These are phyloP conservation scores for Penicillium olsonii DNA, from an alignment of 2,329 filamentous ascomycete genomes.

Conservation along the genomic window DNA sequence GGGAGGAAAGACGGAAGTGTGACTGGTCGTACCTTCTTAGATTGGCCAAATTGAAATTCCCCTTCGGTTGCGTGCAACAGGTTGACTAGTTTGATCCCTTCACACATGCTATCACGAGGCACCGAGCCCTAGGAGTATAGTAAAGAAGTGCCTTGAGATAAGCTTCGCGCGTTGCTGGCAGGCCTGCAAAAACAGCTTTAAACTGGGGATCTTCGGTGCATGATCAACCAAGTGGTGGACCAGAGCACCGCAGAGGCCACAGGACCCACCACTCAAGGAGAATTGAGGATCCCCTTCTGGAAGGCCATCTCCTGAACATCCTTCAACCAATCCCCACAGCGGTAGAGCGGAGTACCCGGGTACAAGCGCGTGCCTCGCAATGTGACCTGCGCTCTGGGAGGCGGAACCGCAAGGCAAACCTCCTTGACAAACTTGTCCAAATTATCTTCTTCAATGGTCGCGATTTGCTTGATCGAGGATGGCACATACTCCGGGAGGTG, in stretches of 20 bases:
- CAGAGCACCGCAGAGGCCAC: too few species aligned
- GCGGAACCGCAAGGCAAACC: conserved; percentile 13
- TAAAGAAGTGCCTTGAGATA: too few species aligned
- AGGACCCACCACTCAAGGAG: background rate
- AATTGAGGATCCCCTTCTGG: conserved; percentile 17
- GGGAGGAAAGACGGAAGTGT: background rate
- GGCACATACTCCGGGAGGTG: conserved; percentile 8
- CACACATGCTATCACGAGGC: too few species aligned
- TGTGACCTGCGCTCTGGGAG: conserved; percentile 16
- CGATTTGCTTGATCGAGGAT: conserved; percentile 15
- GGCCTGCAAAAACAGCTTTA: too few species aligned
- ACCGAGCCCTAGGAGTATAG: too few species aligned
- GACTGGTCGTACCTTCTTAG: background rate
- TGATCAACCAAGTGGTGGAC: too few species aligned
- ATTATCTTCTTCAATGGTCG: conserved; percentile 14
- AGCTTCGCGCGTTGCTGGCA: too few species aligned
- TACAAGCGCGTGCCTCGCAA: conserved; percentile 11
- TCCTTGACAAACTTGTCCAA: conserved; percentile 13
- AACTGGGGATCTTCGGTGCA: too few species aligned
- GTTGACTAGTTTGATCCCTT: too few species aligned
- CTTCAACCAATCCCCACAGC: conserved; percentile 17
- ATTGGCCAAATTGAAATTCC: too few species aligned
- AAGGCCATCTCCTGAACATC: conserved; percentile 19
- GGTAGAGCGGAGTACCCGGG: conserved; percentile 16
- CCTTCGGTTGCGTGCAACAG: too few species aligned